Evolutionary conservation across 306 rosid genomes (phyloP).

Genomic region (Acacia confusa): DNA sequence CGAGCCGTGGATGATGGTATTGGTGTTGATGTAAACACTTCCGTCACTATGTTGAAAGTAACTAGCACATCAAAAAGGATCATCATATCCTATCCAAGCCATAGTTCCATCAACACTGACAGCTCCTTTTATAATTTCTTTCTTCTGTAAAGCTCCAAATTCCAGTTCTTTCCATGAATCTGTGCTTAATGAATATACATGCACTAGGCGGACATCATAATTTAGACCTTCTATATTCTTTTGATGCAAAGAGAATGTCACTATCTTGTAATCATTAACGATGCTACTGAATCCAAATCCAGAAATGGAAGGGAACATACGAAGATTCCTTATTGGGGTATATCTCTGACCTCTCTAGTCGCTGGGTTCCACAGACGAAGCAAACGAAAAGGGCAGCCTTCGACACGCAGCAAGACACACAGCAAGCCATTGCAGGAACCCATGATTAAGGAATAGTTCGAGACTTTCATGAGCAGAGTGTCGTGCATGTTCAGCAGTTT

Average conservation of each 20-base stretch:
- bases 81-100: background rate
- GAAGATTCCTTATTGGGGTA: background rate
- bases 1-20: accelerated
- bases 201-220: background rate
- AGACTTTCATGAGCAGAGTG: background rate
- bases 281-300: background rate
- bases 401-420: background rate
- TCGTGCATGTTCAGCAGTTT: background rate
- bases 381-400: too few species aligned
- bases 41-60: background rate
- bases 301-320: accelerated
- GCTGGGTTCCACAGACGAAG: background rate
- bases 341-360: background rate
- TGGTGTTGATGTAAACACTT: background rate
- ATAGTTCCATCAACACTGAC: background rate
- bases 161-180: background rate
- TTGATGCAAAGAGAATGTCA: background rate
- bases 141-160: background rate
- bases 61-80: background rate
- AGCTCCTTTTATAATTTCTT: background rate
- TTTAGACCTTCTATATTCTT: background rate
- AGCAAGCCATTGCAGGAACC: background rate
- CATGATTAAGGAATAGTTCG: background rate
- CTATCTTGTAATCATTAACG: background rate
- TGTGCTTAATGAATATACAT: background rate